Evolutionary conservation across 495 filamentous ascomycete genomes (phyloP).

Genomic region (Aspergillus sclerotiicarbonarius): DNA sequence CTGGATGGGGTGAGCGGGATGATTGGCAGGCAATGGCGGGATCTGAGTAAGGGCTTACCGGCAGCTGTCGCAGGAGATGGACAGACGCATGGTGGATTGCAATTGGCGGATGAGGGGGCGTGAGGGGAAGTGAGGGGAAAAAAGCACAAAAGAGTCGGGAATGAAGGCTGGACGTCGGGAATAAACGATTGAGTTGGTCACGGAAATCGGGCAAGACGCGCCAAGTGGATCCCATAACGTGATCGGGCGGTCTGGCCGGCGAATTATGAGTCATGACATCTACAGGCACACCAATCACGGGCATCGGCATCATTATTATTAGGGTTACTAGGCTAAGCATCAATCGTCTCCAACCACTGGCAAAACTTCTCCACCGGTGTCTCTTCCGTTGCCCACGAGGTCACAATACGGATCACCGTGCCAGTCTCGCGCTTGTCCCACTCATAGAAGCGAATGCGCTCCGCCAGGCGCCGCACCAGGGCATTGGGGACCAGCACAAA

Average conservation of each 20-base stretch:
- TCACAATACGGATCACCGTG: conserved; percentile 33
- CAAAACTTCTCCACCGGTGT: conserved; percentile 34
- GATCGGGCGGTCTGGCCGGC: background rate
- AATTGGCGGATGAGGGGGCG: background rate
- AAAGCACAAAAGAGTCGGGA: background rate
- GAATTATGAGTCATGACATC: background rate
- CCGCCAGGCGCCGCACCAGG: conserved; percentile 24
- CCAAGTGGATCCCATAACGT: background rate
- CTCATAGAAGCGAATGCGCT: conserved; percentile 34
- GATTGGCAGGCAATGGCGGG: background rate
- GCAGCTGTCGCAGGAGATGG: conserved; percentile 43
- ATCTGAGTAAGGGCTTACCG: conserved; percentile 30
- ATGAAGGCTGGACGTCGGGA: background rate
- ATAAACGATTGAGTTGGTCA: background rate
- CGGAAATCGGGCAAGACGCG: background rate
- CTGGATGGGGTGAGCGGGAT: too few relatives aligned
- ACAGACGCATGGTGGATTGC: conserved; percentile 35
- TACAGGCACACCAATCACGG: background rate
- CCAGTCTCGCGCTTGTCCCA: conserved; percentile 34
- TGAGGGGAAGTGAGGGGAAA: background rate
- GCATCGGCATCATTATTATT: background rate
- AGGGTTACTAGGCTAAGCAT: background rate
- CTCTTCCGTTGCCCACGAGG: conserved; percentile 40
- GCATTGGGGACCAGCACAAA: conserved; percentile 29
- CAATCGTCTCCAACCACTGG: conserved; percentile 26